A percentile compares a stretch with the other conserved stretches of the same genome.
phyloP scores from a whole-genome alignment of 345 rosid species.

The Excoecaria cochinchinensis region DNA sequence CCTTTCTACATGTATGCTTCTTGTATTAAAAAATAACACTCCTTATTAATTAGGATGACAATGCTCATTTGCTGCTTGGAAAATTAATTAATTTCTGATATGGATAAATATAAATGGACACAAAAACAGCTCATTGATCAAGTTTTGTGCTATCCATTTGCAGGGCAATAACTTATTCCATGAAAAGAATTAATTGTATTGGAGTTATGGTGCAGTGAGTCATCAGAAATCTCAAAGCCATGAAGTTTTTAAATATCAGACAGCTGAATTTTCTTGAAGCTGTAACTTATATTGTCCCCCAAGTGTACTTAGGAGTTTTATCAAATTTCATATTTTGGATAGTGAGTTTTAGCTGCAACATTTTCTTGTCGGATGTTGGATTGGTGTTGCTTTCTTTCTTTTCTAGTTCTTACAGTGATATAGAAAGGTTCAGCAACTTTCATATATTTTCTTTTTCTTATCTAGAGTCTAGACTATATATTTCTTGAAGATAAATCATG shows the following conservation, averaged over 20 bases:
- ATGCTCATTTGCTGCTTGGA: no score
- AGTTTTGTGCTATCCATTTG: background rate
- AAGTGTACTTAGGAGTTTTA: constrained; percentile 16
- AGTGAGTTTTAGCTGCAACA: constrained; percentile 11
- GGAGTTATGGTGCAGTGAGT: background rate
- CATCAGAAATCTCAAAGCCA: background rate
- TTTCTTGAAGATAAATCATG: background rate
- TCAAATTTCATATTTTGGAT: constrained; percentile 23
- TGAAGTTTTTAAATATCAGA: constrained; percentile 8
- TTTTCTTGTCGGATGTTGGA: constrained; percentile 15
- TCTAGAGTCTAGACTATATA: background rate
- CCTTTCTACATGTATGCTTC: no score
- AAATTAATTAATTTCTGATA: no score
- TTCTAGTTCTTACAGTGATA: background rate
- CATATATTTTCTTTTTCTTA: constrained; percentile 5
- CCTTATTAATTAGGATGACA: no score
- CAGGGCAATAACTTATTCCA: background rate
- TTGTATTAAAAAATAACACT: no score
- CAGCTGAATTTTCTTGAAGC: constrained; percentile 10
- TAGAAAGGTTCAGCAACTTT: constrained; percentile 14
- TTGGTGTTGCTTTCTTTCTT: background rate
- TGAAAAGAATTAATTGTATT: background rate
- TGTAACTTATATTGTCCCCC: constrained; percentile 13
- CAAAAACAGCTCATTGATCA: background rate
- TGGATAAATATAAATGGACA: background rate